Evolutionary conservation across 2,329 filamentous ascomycete genomes (phyloP).

Genomic region (Thielaviopsis punctulata): DNA sequence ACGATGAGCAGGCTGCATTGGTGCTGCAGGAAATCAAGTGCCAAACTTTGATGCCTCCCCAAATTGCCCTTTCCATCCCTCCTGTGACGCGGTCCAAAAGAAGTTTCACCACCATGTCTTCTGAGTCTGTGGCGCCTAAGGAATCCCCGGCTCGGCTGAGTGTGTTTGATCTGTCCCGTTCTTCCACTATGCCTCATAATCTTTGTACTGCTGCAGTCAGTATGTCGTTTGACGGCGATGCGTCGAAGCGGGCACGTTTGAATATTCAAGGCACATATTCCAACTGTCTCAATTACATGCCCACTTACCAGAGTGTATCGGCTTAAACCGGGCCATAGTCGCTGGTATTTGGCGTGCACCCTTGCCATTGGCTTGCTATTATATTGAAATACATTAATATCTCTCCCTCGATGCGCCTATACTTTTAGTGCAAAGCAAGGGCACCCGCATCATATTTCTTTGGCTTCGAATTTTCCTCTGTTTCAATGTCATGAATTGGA

Average conservation of each 20-base stretch:
- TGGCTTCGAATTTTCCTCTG: not conserved
- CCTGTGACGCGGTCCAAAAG: not conserved
- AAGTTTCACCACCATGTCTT: not conserved
- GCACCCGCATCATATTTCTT: not conserved
- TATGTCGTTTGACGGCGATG: not conserved
- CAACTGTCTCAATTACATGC: not conserved
- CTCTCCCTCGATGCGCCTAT: not conserved
- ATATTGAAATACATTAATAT: not conserved
- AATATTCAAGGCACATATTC: not conserved
- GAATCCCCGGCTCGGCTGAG: not conserved
- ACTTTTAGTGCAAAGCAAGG: not conserved
- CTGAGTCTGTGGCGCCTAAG: not conserved
- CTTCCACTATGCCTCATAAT: not conserved
- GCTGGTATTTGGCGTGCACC: not conserved
- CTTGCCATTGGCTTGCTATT: not conserved
- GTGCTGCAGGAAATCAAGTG: slow-evolving; percentile 7
- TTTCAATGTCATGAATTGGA: not conserved
- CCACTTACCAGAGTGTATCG: not conserved
- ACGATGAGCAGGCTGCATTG: slow-evolving; percentile 4
- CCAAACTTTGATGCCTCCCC: not conserved
- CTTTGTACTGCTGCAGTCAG: not conserved
- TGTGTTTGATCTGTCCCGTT: not conserved
- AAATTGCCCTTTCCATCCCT: not conserved
- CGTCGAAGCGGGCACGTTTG: not conserved
- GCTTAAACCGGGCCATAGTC: not conserved